Percentiles rank a stretch among this genome's conserved stretches.
Conservation (phyloP, 805 yeast species). For the Lipomyces yamadae region DNA sequence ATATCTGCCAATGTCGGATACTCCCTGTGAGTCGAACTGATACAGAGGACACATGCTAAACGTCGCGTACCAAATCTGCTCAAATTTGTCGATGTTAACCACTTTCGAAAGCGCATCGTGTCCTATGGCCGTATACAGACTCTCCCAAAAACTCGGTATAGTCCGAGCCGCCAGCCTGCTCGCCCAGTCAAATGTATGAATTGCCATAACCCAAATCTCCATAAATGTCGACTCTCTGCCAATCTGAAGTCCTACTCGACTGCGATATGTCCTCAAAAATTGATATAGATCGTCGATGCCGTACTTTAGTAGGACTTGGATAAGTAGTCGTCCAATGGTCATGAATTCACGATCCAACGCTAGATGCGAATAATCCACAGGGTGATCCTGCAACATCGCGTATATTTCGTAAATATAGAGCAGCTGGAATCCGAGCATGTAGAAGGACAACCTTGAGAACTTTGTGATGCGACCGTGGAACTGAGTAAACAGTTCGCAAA, state of each 20-base stretch:
- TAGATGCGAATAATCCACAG: conserved; percentile 19
- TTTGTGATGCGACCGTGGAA: conserved; percentile 25
- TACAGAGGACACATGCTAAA: conserved; percentile 35
- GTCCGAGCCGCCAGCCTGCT: neutral
- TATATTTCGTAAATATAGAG: conserved; percentile 27
- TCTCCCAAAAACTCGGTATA: conserved; percentile 29
- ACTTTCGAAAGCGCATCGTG: neutral
- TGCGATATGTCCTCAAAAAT: conserved; percentile 28
- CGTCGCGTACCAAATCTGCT: conserved; percentile 36
- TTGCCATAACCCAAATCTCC: conserved; percentile 35
- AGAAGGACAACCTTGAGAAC: conserved; percentile 27
- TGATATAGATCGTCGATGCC: conserved; percentile 32
- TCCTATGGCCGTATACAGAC: conserved; percentile 20
- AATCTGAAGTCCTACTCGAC: conserved; percentile 21
- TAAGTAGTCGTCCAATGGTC: conserved; percentile 18
- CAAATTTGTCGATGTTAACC: conserved; percentile 25
- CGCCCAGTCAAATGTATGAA: conserved; percentile 25
- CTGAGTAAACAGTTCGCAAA: conserved; percentile 29
- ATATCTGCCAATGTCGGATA: conserved; percentile 4
- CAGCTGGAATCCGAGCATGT: conserved; percentile 32
- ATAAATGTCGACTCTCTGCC: conserved; percentile 21
- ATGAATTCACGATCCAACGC: conserved; percentile 31
- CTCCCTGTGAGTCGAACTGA: conserved; percentile 31
- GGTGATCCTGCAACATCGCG: conserved; percentile 17
- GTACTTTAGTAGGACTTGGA: conserved; percentile 28